Evolutionary conservation across 805 yeast genomes (phyloP).

Genomic region (Millerago galiae): DNA sequence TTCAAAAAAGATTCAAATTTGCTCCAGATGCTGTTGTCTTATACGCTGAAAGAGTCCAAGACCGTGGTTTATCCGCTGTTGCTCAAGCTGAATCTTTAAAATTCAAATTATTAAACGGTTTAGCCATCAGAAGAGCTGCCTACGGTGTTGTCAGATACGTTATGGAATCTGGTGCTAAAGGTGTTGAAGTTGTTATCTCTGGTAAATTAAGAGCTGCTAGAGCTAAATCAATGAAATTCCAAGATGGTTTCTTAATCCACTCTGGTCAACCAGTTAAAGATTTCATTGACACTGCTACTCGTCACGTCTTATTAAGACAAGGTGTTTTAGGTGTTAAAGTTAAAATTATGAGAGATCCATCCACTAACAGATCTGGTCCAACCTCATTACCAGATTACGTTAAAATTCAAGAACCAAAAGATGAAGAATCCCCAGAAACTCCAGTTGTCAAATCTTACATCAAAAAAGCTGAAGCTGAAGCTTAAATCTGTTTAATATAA

Average conservation of each 20-base stretch:
- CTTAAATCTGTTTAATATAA: slow-evolving; percentile 3
- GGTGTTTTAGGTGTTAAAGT: slow-evolving; percentile 99
- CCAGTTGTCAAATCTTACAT: slow-evolving; percentile 78
- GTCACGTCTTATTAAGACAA: slow-evolving; percentile 99
- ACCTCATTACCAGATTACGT: slow-evolving; percentile 93
- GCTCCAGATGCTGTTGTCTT: slow-evolving; percentile 88
- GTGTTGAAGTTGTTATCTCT: slow-evolving; percentile 99
- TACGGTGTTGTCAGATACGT: slow-evolving; percentile 99
- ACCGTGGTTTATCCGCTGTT: slow-evolving; percentile 98
- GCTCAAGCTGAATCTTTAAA: slow-evolving; percentile 99
- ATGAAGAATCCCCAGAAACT: slow-evolving; percentile 73
- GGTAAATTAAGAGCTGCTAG: slow-evolving; percentile 99
- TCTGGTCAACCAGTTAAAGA: slow-evolving; percentile 99
- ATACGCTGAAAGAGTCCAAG: slow-evolving; percentile 99
- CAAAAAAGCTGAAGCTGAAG: slow-evolving; percentile 26
- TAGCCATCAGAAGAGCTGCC: slow-evolving; percentile 99
- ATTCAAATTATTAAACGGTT: slow-evolving; percentile 96
- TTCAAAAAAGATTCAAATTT: slow-evolving; percentile 98
- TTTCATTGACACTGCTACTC: slow-evolving; percentile 97
- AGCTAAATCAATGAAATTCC: slow-evolving; percentile 99
- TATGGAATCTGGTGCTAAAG: slow-evolving; percentile 99
- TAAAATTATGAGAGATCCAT: slow-evolving; percentile 99
- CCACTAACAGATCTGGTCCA: slow-evolving; percentile 78
- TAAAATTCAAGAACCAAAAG: slow-evolving; percentile 89
- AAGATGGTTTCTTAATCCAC: slow-evolving; percentile 99